phyloP scores from a whole-genome alignment of 495 filamentous ascomycete genomes.

The Trichoderma virens region DNA sequence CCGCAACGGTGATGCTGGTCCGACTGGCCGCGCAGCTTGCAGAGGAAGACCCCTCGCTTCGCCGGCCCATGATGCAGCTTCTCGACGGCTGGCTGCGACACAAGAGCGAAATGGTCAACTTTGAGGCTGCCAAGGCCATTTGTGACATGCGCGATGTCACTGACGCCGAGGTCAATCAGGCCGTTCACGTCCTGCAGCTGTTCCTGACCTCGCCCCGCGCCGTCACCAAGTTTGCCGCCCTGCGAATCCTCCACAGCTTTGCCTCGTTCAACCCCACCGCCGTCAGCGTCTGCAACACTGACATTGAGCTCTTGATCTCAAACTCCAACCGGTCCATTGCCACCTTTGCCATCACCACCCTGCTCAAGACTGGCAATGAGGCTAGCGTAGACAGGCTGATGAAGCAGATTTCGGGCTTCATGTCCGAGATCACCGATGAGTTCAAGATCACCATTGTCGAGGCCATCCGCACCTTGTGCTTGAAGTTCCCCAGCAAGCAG shows the following conservation, averaged over 20 bases:
- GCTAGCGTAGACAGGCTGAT: slow-evolving; percentile 93
- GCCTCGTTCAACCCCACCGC: slow-evolving; percentile 91
- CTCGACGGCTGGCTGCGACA: slow-evolving; percentile 95
- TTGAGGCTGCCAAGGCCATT: slow-evolving; percentile 97
- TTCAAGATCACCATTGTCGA: slow-evolving; percentile 99
- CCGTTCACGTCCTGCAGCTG: slow-evolving; percentile 88
- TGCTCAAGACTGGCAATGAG: slow-evolving; percentile 97
- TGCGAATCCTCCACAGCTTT: slow-evolving; percentile 93
- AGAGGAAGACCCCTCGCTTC: slow-evolving; percentile 80
- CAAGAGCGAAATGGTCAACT: slow-evolving; percentile 99
- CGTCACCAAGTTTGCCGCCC: slow-evolving; percentile 96
- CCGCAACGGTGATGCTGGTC: slow-evolving; percentile 85
- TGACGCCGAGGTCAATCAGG: slow-evolving; percentile 84
- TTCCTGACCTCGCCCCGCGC: slow-evolving; percentile 95
- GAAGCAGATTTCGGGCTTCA: slow-evolving; percentile 96
- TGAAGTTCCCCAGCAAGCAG: slow-evolving; percentile 98
- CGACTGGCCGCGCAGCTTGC: slow-evolving; percentile 90
- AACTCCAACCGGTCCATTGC: slow-evolving; percentile 97
- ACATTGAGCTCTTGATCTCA: slow-evolving; percentile 92
- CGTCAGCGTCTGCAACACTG: slow-evolving; percentile 88
- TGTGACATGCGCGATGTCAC: slow-evolving; percentile 89
- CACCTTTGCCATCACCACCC: slow-evolving; percentile 94
- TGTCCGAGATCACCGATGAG: slow-evolving; percentile 96
- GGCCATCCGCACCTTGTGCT: slow-evolving; percentile 88
- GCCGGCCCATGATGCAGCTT: slow-evolving; percentile 90